phyloP scores from a whole-genome alignment of 2,329 filamentous ascomycete genomes.

The Cladophialophora yegresii region DNA sequence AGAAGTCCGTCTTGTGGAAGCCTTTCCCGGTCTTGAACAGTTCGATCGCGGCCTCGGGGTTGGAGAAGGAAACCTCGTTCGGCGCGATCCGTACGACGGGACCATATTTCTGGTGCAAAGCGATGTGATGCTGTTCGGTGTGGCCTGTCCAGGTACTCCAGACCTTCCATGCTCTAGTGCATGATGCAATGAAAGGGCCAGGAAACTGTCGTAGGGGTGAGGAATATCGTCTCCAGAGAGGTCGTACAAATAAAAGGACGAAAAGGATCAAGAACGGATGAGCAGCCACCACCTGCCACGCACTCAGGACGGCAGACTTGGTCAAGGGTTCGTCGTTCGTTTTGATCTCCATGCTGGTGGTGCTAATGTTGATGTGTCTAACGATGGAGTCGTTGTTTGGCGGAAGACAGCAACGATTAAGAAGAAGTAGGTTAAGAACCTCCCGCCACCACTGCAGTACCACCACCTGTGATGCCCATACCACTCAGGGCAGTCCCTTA shows the following conservation, averaged over 20 bases:
- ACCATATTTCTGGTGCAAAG: constrained; percentile 46
- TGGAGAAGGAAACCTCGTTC: constrained; percentile 52
- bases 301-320: constrained; percentile 26
- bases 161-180: constrained; percentile 47
- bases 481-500: constrained; percentile 10
- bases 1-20: constrained; percentile 58
- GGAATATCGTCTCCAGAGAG: constrained; percentile 51
- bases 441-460: constrained; percentile 1
- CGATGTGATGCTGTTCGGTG: constrained; percentile 43
- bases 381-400: constrained; percentile 1
- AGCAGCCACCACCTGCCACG: constrained; percentile 20
- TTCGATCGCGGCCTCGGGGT: constrained; percentile 50
- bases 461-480: constrained; percentile 13
- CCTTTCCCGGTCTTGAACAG: constrained; percentile 55
- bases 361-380: background rate
- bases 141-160: constrained; percentile 45
- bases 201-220: constrained; percentile 47
- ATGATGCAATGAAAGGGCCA: constrained; percentile 47
- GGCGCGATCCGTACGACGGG: constrained; percentile 55
- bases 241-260: constrained; percentile 38
- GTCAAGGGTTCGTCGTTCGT: constrained; percentile 25
- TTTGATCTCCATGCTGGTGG: constrained; percentile 20
- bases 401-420: constrained; percentile 16
- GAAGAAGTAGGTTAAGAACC: constrained; percentile 3
- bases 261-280: constrained; percentile 31